These are phyloP conservation scores for Lunularia cruciata DNA, from an alignment of 225 moss, liverwort and hornwort genomes.

Conservation along the genomic window DNA sequence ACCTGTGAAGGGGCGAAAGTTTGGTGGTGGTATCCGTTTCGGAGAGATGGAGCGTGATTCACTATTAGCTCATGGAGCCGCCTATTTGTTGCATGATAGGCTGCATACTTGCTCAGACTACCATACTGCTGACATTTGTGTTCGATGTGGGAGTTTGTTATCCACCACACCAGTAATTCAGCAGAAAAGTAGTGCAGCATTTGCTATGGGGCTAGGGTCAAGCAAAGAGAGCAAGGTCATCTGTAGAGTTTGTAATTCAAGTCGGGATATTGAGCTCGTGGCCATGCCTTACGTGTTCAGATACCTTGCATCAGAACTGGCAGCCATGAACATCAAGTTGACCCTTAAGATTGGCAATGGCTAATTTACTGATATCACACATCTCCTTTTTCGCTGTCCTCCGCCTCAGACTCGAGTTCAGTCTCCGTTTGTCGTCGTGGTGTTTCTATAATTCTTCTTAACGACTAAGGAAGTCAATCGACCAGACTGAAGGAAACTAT, in stretches of 20 bases:
- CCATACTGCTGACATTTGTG: slow-evolving; percentile 76
- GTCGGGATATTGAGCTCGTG: slow-evolving; percentile 77
- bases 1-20: slow-evolving; percentile 89
- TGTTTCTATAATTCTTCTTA: too few relatives aligned
- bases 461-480: too few relatives aligned
- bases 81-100: slow-evolving; percentile 80
- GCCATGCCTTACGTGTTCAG: slow-evolving; percentile 95
- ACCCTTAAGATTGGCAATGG: slow-evolving; percentile 45
- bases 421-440: too few relatives aligned
- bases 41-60: slow-evolving; percentile 99
- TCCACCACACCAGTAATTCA: slow-evolving; percentile 54
- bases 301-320: slow-evolving; percentile 90
- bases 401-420: too few relatives aligned
- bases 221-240: slow-evolving; percentile 51
- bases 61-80: slow-evolving; percentile 88
- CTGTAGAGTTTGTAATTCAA: slow-evolving; percentile 75
- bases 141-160: slow-evolving; percentile 77
- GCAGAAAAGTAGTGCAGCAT: slow-evolving; percentile 47
- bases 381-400: too few relatives aligned
- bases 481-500: too few relatives aligned
- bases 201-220: slow-evolving; percentile 54
- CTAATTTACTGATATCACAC: slow-evolving; percentile 18
- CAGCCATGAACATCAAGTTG: slow-evolving; percentile 95
- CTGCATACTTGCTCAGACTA: slow-evolving; percentile 91
- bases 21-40: slow-evolving; percentile 93